Evolutionary conservation across 1,284 basidiomycete species (phyloP).

Genomic region (Bondarzewia mesenterica): DNA sequence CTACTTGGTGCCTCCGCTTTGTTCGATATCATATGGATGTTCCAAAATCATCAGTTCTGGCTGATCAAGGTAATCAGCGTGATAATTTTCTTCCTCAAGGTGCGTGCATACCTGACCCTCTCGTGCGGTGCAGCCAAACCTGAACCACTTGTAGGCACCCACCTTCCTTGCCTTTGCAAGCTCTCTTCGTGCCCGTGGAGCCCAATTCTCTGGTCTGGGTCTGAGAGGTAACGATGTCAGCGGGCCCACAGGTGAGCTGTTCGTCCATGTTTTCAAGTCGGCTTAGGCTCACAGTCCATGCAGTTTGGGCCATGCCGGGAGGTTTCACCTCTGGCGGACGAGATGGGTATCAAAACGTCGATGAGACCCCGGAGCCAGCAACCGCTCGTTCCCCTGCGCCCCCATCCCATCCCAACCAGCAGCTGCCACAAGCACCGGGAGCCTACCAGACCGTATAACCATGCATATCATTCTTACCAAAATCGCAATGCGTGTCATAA

Average conservation of each 20-base stretch:
- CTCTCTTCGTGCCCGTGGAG: conserved; percentile 54
- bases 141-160: conserved; percentile 29
- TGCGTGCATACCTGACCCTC: conserved; percentile 17
- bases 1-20: conserved; percentile 51
- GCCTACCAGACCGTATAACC: conserved; percentile 47
- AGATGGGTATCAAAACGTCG: conserved; percentile 69
- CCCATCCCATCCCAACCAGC: conserved; percentile 6
- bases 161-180: conserved; percentile 50
- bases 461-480: background rate
- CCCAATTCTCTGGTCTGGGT: conserved; percentile 47
- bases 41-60: conserved; percentile 42
- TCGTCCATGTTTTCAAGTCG: background rate
- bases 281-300: background rate
- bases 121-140: background rate
- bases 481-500: no score
- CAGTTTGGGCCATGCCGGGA: conserved; percentile 84
- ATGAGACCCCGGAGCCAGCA: conserved; percentile 40
- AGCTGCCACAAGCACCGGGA: conserved; percentile 27
- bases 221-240: conserved; percentile 42
- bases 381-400: conserved; percentile 26
- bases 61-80: conserved; percentile 50
- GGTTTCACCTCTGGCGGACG: conserved; percentile 52
- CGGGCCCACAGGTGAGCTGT: conserved; percentile 51
- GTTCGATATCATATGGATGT: conserved; percentile 68
- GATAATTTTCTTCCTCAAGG: conserved; percentile 62